Percentiles rank a stretch among this genome's conserved stretches.
Evolutionary conservation across 441 rosid genomes (phyloP).

Genomic region (Croton setiger): DNA sequence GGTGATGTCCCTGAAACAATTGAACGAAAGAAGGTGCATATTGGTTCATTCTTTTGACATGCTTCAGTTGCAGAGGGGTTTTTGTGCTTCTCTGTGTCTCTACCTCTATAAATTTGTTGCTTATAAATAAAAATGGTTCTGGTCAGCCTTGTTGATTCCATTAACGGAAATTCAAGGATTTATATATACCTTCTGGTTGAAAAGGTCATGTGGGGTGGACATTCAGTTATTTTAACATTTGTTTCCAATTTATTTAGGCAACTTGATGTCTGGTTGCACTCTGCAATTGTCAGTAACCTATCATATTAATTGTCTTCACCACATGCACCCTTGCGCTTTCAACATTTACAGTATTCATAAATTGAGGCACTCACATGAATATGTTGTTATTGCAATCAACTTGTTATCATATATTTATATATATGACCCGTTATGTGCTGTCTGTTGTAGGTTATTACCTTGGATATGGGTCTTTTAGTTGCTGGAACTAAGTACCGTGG

Average conservation of each 20-base stretch:
- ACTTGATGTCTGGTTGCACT: neutral
- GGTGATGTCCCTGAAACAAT: conserved; percentile 44
- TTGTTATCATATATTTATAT: too few relatives aligned
- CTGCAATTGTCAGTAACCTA: neutral
- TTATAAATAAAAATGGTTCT: neutral
- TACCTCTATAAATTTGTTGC: neutral
- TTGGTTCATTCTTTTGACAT: neutral
- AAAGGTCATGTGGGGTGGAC: too few relatives aligned
- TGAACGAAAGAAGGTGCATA: conserved; percentile 44
- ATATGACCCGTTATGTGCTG: too few relatives aligned
- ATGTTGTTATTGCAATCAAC: neutral
- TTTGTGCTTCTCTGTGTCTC: neutral
- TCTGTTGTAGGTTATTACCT: conserved; percentile 35
- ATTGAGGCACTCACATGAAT: neutral
- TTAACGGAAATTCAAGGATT: neutral
- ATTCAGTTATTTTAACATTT: neutral
- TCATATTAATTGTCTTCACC: neutral
- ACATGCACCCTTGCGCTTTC: neutral
- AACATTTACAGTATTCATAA: too few relatives aligned
- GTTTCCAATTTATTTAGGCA: neutral
- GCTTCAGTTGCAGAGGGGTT: neutral
- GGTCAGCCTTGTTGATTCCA: neutral
- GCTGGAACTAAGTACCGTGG: conserved; percentile 53
- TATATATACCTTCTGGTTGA: too few relatives aligned
- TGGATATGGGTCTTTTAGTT: conserved; percentile 56